phyloP scores from a whole-genome alignment of 1,284 basidiomycete species.

The Stygiomarasmius scandens region DNA sequence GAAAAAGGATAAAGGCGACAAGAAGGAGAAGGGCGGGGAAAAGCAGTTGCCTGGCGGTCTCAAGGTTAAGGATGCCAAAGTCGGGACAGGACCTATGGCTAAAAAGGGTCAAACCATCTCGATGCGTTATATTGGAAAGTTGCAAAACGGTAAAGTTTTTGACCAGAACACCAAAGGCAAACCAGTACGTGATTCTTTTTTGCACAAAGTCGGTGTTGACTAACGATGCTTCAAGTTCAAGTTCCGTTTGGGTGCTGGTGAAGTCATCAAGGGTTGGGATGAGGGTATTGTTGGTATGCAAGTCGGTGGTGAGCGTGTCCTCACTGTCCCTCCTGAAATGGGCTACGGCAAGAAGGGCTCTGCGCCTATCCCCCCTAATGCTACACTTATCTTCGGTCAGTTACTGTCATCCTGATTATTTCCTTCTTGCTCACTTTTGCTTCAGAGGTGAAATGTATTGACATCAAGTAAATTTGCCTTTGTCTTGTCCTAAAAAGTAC shows the following conservation, averaged over 20 bases:
- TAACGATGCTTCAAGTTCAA: constrained; percentile 56
- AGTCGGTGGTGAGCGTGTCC: constrained; percentile 85
- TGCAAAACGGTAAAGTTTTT: constrained; percentile 84
- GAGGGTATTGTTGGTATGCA: constrained; percentile 91
- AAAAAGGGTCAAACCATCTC: constrained; percentile 84
- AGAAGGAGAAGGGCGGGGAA: constrained; percentile 40
- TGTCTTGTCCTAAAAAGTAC: constrained; percentile 8
- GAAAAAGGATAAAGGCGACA: constrained; percentile 36
- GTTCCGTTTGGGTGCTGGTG: constrained; percentile 85
- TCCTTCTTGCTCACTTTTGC: constrained; percentile 17
- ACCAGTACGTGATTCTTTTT: constrained; percentile 56
- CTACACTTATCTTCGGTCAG: constrained; percentile 76
- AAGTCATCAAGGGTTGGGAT: constrained; percentile 97
- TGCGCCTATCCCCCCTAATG: constrained; percentile 63
- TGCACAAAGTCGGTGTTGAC: not conserved
- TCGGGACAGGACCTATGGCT: constrained; percentile 81
- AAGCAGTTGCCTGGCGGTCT: constrained; percentile 72
- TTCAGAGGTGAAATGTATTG: constrained; percentile 74
- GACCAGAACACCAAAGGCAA: constrained; percentile 89
- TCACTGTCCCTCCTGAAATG: constrained; percentile 76
- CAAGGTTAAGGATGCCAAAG: constrained; percentile 76
- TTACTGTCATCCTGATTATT: constrained; percentile 13
- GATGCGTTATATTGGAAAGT: constrained; percentile 92
- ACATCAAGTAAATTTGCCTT: constrained; percentile 53
- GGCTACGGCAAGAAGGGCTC: constrained; percentile 67